Percentiles rank a stretch among this genome's conserved stretches.
phyloP scores from a whole-genome alignment of 805 yeast genomes.

The Wickerhamiella shivajii region DNA sequence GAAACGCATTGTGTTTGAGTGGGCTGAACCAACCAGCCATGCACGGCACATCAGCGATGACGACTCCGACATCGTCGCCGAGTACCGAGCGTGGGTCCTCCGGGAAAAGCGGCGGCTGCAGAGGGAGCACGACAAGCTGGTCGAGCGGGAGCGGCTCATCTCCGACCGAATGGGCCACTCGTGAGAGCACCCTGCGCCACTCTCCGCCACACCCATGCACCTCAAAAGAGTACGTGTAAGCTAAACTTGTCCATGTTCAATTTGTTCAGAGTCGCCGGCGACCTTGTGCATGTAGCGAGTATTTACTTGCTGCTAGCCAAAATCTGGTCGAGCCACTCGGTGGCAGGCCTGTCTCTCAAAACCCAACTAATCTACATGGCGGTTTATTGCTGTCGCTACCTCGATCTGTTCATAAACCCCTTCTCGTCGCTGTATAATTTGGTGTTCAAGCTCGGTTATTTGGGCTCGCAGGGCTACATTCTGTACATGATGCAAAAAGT shows the following conservation, averaged over 20 bases:
- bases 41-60: no score
- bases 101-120: constrained; percentile 28
- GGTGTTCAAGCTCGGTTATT: constrained; percentile 67
- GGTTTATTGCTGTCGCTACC: constrained; percentile 60
- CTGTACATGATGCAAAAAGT: constrained; percentile 53
- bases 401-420: constrained; percentile 37
- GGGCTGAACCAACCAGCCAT: no score
- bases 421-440: constrained; percentile 52
- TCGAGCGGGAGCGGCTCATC: constrained; percentile 22
- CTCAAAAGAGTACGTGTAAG: no score
- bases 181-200: background rate
- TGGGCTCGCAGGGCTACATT: constrained; percentile 60
- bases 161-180: no score
- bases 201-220: constrained; percentile 2
- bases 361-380: constrained; percentile 68
- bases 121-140: constrained; percentile 27
- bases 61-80: constrained; percentile 38
- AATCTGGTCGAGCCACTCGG: constrained; percentile 47
- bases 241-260: no score
- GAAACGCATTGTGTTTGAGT: no score
- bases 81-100: constrained; percentile 29
- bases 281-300: constrained; percentile 68
- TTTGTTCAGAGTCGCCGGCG: constrained; percentile 36
- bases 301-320: constrained; percentile 61
- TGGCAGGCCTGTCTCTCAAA: constrained; percentile 75